These are phyloP conservation scores for Haplosporangium gracile DNA, from an alignment of 192 early-diverging fungal genomes.

Conservation along the genomic window DNA sequence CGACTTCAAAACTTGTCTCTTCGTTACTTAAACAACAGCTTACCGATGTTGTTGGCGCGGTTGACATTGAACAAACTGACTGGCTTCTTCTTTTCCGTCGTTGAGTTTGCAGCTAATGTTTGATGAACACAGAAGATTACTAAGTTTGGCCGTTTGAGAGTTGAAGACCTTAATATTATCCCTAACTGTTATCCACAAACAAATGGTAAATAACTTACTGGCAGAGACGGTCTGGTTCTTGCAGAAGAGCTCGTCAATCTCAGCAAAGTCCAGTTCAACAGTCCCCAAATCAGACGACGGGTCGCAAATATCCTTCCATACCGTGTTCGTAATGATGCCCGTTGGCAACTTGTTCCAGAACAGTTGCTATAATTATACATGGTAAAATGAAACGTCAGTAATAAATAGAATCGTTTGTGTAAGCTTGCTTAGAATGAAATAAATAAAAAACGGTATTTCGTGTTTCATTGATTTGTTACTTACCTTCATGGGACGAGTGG, in stretches of 20 bases:
- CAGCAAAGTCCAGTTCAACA: constrained; percentile 57
- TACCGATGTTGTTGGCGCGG: constrained; percentile 71
- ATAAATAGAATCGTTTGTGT: neutral
- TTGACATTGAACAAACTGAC: constrained; percentile 64
- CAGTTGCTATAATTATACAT: constrained; percentile 52
- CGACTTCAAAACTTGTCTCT: neutral
- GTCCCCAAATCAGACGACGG: constrained; percentile 31
- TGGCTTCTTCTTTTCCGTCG: constrained; percentile 46
- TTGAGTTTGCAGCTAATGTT: constrained; percentile 11
- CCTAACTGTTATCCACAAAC: neutral
- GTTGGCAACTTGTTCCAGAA: constrained; percentile 70
- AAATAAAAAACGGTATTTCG: neutral
- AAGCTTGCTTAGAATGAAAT: neutral
- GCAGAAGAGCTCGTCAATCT: constrained; percentile 64
- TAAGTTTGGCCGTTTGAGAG: neutral
- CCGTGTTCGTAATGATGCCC: constrained; percentile 60
- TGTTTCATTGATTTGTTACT: neutral
- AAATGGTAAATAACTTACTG: constrained; percentile 7
- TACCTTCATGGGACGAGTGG: constrained; percentile 58
- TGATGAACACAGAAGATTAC: no score
- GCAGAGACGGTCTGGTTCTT: constrained; percentile 46
- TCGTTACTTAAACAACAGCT: neutral
- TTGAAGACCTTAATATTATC: neutral
- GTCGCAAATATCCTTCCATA: constrained; percentile 66
- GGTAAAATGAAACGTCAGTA: neutral